Conservation (phyloP, 805 yeast species). For the Hanseniaspora vineae region DNA sequence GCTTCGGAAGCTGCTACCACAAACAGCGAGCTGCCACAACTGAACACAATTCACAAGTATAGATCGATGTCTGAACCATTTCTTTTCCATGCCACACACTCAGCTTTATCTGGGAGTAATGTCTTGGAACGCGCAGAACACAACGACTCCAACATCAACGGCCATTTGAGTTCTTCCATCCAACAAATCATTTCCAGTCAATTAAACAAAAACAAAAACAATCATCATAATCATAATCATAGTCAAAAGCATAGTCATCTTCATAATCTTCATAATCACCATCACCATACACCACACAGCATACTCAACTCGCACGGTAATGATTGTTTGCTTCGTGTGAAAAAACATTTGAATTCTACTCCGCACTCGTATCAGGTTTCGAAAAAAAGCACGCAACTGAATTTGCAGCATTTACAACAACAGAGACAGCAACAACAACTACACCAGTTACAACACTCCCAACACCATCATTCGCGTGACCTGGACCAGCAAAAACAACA, state of each 20-base stretch:
- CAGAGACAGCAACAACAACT: neutral
- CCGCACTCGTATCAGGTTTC: neutral
- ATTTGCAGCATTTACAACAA: neutral
- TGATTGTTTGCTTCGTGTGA: neutral
- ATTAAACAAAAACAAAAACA: neutral
- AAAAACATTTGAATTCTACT: neutral
- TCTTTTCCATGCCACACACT: neutral
- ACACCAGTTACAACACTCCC: neutral
- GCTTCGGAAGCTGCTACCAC: too few relatives aligned
- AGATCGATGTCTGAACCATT: neutral
- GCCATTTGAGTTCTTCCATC: neutral
- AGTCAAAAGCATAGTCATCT: neutral
- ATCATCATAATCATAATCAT: neutral
- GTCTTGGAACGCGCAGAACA: neutral
- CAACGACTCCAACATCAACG: neutral
- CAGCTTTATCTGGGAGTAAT: too few relatives aligned
- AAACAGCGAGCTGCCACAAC: too few relatives aligned
- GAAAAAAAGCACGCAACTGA: neutral
- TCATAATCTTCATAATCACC: too few relatives aligned
- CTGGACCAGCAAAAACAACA: neutral
- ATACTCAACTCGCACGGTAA: too few relatives aligned
- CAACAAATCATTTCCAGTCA: neutral
- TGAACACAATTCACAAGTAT: neutral
- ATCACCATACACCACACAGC: too few relatives aligned
- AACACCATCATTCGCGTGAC: neutral